Conservation (phyloP, 2,329 filamentous ascomycete species). For the Chrysosporium keratinophilum region DNA sequence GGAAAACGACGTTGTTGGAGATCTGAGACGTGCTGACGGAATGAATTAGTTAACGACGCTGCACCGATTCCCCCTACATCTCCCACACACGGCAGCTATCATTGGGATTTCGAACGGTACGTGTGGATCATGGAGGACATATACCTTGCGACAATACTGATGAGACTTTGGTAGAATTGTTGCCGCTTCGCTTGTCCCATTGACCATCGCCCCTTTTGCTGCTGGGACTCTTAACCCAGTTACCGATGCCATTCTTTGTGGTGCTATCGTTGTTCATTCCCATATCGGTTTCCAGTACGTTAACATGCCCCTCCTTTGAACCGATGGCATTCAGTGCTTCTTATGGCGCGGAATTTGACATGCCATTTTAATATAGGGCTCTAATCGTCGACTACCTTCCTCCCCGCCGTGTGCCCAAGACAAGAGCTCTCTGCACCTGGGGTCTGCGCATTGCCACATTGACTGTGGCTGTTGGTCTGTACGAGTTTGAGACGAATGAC, state of each 20-base stretch:
- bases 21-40: slow-evolving; percentile 6
- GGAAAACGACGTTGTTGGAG: neutral
- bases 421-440: slow-evolving; percentile 62
- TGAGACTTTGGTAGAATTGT: slow-evolving; percentile 48
- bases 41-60: slow-evolving; percentile 66
- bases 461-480: slow-evolving; percentile 74
- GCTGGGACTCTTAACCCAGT: slow-evolving; percentile 82
- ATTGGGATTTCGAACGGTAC: slow-evolving; percentile 88
- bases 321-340: neutral
- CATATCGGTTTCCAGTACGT: slow-evolving; percentile 84
- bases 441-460: slow-evolving; percentile 67
- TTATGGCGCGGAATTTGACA: neutral
- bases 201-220: slow-evolving; percentile 85
- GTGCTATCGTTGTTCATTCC: slow-evolving; percentile 75
- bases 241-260: slow-evolving; percentile 76
- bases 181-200: slow-evolving; percentile 68
- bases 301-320: slow-evolving; percentile 3
- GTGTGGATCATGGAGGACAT: neutral
- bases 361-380: slow-evolving; percentile 37
- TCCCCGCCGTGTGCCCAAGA: slow-evolving; percentile 54
- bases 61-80: slow-evolving; percentile 60
- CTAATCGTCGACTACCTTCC: slow-evolving; percentile 89
- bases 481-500: slow-evolving; percentile 98
- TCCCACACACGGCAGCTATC: slow-evolving; percentile 84
- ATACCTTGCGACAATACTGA: neutral